phyloP scores from a whole-genome alignment of 129 eudicot genomes.

The Flaveria bidentis region DNA sequence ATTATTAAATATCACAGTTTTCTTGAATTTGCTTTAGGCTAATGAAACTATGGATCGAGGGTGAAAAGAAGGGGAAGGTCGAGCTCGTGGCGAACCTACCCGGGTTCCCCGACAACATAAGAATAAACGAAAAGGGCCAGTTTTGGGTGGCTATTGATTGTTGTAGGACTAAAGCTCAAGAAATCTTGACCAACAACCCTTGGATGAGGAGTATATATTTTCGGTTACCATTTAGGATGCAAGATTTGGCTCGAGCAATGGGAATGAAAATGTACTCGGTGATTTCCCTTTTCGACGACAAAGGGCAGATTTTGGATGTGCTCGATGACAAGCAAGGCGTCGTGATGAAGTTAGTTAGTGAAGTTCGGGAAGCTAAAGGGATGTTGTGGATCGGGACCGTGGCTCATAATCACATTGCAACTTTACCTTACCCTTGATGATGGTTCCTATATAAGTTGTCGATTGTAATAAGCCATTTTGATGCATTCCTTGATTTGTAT shows the following conservation, averaged over 20 bases:
- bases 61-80: slow-evolving; percentile 51
- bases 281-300: slow-evolving; percentile 53
- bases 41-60: slow-evolving; percentile 72
- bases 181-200: slow-evolving; percentile 64
- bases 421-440: slow-evolving; percentile 62
- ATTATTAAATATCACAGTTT: neutral
- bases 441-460: slow-evolving; percentile 12
- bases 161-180: slow-evolving; percentile 81
- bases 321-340: slow-evolving; percentile 85
- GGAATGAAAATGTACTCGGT: slow-evolving; percentile 91
- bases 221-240: slow-evolving; percentile 72
- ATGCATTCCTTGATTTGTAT: slow-evolving; percentile 34
- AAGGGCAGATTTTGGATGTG: slow-evolving; percentile 82
- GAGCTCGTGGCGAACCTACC: slow-evolving; percentile 83
- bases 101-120: slow-evolving; percentile 90
- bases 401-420: slow-evolving; percentile 97
- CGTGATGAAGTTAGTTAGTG: slow-evolving; percentile 87
- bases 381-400: slow-evolving; percentile 97
- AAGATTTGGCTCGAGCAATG: slow-evolving; percentile 54
- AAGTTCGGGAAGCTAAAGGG: slow-evolving; percentile 82
- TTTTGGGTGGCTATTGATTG: slow-evolving; percentile 99
- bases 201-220: slow-evolving; percentile 87
- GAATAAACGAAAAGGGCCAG: slow-evolving; percentile 78
- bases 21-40: slow-evolving; percentile 39
- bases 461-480: slow-evolving; percentile 36